phyloP scores from a whole-genome alignment of 805 yeast genomes.

The Yarrowia porcina region DNA sequence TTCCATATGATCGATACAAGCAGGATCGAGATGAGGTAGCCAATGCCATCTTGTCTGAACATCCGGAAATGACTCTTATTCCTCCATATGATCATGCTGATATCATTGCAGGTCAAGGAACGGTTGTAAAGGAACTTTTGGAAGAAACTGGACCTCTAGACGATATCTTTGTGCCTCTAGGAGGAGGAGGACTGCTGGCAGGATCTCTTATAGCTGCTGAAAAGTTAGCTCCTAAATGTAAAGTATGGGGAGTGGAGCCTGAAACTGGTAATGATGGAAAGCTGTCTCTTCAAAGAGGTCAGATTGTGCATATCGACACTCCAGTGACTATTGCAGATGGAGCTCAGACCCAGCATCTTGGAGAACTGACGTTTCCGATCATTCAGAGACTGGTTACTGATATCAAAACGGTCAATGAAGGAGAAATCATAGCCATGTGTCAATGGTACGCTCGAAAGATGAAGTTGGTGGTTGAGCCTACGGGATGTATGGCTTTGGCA shows the following conservation, averaged over 20 bases:
- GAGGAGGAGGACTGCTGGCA: conserved; percentile 53
- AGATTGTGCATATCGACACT: conserved; percentile 28
- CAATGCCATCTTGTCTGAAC: conserved; percentile 40
- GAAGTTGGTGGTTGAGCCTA: conserved; percentile 33
- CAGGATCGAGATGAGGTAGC: conserved; percentile 47
- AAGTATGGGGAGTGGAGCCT: conserved; percentile 33
- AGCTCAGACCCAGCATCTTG: conserved; percentile 32
- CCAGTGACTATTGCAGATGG: conserved; percentile 33
- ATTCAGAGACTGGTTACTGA: conserved; percentile 30
- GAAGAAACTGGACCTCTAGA: conserved; percentile 43
- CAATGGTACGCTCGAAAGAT: conserved; percentile 31
- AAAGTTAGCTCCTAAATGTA: conserved; percentile 29
- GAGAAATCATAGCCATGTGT: conserved; percentile 29
- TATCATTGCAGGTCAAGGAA: conserved; percentile 53
- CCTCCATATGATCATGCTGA: conserved; percentile 52
- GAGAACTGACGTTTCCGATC: conserved; percentile 30
- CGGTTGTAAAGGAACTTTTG: conserved; percentile 33
- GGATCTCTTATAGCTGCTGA: conserved; percentile 38
- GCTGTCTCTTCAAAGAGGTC: conserved; percentile 30
- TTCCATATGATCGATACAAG: conserved; percentile 41
- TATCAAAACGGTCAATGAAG: conserved; percentile 31
- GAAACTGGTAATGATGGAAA: conserved; percentile 32
- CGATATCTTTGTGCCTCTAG: conserved; percentile 52
- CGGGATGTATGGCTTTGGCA: conserved; percentile 31
- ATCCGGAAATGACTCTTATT: conserved; percentile 44